Evolutionary conservation across 257 asterid species (phyloP).

Genomic region (Ehretia macrophylla): DNA sequence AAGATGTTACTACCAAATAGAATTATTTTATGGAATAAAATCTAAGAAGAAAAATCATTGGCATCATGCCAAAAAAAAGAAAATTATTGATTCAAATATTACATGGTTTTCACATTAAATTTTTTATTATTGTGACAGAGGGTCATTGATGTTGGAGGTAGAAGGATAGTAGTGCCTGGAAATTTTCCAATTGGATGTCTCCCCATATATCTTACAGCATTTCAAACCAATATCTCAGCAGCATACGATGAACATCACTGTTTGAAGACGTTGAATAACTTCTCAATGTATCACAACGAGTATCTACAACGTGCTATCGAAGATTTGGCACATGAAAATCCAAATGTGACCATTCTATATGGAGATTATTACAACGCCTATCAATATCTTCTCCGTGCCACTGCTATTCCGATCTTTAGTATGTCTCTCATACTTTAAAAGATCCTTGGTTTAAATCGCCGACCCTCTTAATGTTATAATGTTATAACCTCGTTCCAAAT

Average conservation of each 20-base stretch:
- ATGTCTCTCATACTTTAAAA: no score
- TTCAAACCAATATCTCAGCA: neutral
- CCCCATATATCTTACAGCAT: neutral
- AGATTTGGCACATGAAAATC: slow-evolving; percentile 1
- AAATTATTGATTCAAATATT: no score
- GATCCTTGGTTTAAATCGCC: no score
- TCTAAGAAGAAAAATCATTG: no score
- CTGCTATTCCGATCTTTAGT: no score
- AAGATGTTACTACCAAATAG: no score
- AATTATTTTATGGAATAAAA: no score
- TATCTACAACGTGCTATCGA: neutral
- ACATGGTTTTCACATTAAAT: no score
- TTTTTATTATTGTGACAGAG: neutral
- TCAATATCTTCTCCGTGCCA: neutral
- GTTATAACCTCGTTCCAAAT: no score
- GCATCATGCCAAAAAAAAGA: no score
- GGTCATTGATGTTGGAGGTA: slow-evolving; percentile 4
- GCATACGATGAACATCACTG: slow-evolving; percentile 7
- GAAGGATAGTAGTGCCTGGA: neutral
- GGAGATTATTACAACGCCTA: slow-evolving; percentile 23
- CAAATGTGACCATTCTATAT: slow-evolving; percentile 2
- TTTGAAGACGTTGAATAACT: neutral
- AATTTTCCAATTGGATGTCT: slow-evolving; percentile 3
- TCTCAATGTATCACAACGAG: slow-evolving; percentile 1
- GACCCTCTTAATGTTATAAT: no score